Base-by-base conservation (phyloP, 2,329 filamentous ascomycete species). In the Ceratocystis harringtonii region DNA sequence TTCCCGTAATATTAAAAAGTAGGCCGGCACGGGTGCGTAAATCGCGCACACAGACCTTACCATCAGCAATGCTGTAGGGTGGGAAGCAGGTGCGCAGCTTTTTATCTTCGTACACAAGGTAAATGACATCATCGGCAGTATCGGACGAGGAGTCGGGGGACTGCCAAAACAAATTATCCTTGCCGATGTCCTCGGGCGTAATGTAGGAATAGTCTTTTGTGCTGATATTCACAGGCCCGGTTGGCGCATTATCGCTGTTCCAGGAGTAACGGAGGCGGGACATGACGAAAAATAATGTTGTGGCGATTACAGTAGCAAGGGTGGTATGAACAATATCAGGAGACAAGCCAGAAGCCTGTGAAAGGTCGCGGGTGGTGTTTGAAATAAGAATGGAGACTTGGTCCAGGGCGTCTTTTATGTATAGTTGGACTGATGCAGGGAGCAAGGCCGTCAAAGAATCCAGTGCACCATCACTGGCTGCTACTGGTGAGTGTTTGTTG, bases 171-270 rank as follows among this genome's bases (percentile, higher is more conserved):
- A 74, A 44, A 77, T 62, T 44, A 15, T 63, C 60, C 12, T 32
- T 74, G 68, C 83, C 79, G 48, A 91, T 74, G 71, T 92, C 88
- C 71, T 89, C 84, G 32, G 85, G 85, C n/a, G 88, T 90, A 72
- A 92, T 91, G 77, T 92, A 92, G 72, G 84, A 87, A 74, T 85
- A 92, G 76, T 92, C 88, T 43, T 86, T 83, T 70, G 90, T 87
- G 70, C 84, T 88, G 67, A 92, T 85, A 69, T 84, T 80, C 41
- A 84, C 44, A 8, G 66, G 63, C 12, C 60, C 66, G 25, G 22
- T 44, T 44, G 61, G 80, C 75, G 52, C 79, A 50, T 60, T 77
- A 58, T 77, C 77, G 45, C 76, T 73, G 67, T 75, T 71, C 72
- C 61, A 66, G 8, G 77, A 77, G 77, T 79, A 82, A 68, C 79